Evolutionary conservation across 495 filamentous ascomycete genomes (phyloP), one percentile per base, ranked within the genome.

Genomic region (Choiromyces venosus): DNA sequence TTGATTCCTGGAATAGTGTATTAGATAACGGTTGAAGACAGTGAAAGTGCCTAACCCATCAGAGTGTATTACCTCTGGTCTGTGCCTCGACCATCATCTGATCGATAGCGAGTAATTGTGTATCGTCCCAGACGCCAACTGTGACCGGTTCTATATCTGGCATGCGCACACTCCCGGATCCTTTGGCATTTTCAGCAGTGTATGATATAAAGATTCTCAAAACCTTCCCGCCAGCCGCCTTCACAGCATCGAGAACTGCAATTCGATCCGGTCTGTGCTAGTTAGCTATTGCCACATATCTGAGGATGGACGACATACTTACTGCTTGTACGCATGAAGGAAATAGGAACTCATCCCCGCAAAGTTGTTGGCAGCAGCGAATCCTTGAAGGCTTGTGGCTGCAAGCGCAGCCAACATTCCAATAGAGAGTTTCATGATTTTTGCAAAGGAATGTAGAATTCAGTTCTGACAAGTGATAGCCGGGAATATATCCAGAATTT

Each of bases 281-380:
- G 37, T 67, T 36, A 71, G 70, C n/a, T 29, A 21, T 12, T n/a
- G 36, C 3, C 2, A 7, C 29, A n/a, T 4, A n/a, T 33, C 12
- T 18, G 36, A 16, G 36, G 38, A 1, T 4, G 6, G 35, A 36
- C 18, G 25, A 69, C 14, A 33, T 18, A 18, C 21, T 71, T 33
- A 68, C 70, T 67, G 37, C n/a, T 71, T 39, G 33, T 71, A 44
- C 16, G 61, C 56, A 18, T 71, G 70, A n/a, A 71, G 37, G 16
- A 71, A 71, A 19, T 68, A 71, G 29, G 70, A 71, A 25, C 67
- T 71, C 70, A 67, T 42, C 16, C 56, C 70, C 1, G 37, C 56
- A 33, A 67, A 71, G 25, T 69, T 69, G n/a, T 71, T 67, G 40
- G 70, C 70, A 3, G 61, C 37, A n/a, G 61, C n/a, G 25, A 71